phyloP scores from a whole-genome alignment of 257 asterid genomes.

The Leptodermis oblonga region DNA sequence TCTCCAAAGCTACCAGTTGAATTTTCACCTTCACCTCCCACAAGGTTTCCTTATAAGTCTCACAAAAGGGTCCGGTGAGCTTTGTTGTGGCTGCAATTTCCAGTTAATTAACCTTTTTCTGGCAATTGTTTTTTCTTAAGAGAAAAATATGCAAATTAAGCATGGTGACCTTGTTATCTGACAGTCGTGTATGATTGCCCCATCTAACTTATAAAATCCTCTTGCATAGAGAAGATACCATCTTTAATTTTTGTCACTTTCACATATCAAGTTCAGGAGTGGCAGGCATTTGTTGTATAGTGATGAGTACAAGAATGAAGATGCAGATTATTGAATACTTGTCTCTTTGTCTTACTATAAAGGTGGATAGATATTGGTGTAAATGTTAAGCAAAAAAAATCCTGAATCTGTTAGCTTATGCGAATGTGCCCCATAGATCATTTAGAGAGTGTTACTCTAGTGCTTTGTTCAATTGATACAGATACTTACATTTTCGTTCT shows the following conservation, averaged over 20 bases:
- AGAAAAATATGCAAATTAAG: background rate
- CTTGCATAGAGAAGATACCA: background rate
- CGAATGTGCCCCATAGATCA: background rate
- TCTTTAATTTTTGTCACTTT: background rate
- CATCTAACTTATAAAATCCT: background rate
- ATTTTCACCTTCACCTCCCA: slow-evolving; percentile 72
- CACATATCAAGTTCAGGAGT: slow-evolving; percentile 1
- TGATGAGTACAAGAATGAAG: background rate
- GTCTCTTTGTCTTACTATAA: background rate
- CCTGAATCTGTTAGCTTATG: background rate
- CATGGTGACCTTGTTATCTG: background rate
- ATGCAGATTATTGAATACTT: slow-evolving; percentile 4
- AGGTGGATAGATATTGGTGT: no score
- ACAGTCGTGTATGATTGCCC: slow-evolving; percentile 1
- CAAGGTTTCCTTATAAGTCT: slow-evolving; percentile 54
- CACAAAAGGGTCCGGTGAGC: slow-evolving; percentile 70
- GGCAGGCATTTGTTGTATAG: background rate
- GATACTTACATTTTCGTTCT: background rate
- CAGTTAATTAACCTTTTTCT: slow-evolving; percentile 4
- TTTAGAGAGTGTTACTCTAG: background rate
- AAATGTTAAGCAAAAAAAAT: background rate
- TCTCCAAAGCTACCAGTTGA: slow-evolving; percentile 81
- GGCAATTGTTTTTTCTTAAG: slow-evolving; percentile 1
- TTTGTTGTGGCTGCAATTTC: slow-evolving; percentile 11
- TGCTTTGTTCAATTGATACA: background rate